phyloP scores from a whole-genome alignment of 257 asterid species.

The Verbena officinalis region DNA sequence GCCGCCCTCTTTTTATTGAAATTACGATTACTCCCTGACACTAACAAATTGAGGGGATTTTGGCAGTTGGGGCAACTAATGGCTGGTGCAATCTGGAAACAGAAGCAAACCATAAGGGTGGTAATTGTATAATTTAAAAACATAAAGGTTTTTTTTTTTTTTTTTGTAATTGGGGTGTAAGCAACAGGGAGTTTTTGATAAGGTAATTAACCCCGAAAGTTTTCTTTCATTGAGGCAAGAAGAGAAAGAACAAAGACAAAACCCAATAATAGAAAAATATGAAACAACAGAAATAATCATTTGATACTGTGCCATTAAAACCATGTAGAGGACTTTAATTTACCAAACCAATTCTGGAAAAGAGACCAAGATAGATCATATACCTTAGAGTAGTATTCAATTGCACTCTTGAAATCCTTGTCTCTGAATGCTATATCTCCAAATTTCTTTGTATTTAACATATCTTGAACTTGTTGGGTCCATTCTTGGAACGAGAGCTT shows the following conservation, averaged over 20 bases:
- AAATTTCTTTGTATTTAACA: constrained; percentile 88
- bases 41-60: not conserved
- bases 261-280: not conserved
- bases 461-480: constrained; percentile 99
- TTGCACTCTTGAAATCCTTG: constrained; percentile 88
- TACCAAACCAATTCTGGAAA: not conserved
- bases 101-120: no score
- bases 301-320: not conserved
- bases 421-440: constrained; percentile 95
- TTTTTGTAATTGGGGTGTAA: not conserved
- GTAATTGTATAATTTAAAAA: no score
- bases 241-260: not conserved
- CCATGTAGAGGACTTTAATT: not conserved
- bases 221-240: not conserved
- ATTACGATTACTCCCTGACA: no score
- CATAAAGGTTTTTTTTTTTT: no score
- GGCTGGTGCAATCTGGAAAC: no score
- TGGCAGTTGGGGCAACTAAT: no score
- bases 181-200: not conserved
- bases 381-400: constrained; percentile 95
- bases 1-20: no score
- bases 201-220: not conserved
- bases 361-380: not conserved
- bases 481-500: constrained; percentile 99
- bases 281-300: not conserved